Conservation (phyloP, 1,139 yeast genomes). For the Pichia kudriavzevii region DNA sequence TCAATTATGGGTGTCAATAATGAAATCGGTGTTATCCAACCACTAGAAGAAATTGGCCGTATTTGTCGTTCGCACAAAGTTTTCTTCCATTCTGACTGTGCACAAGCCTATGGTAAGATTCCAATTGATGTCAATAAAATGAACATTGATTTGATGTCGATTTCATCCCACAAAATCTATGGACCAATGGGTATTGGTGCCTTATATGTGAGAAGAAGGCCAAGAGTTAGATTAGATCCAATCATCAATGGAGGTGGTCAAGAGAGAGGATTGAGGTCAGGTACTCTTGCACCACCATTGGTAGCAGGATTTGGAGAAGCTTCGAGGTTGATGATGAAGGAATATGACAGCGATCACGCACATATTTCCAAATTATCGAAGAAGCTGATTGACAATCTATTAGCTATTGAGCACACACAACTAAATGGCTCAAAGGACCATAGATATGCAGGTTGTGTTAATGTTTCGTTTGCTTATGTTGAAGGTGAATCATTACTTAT, state of each 20-base stretch:
- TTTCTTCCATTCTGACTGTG: slow-evolving; percentile 97
- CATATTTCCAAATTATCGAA: slow-evolving; percentile 67
- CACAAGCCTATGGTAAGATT: slow-evolving; percentile 95
- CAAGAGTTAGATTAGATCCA: slow-evolving; percentile 95
- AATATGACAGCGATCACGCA: slow-evolving; percentile 62
- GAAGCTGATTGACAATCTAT: slow-evolving; percentile 63
- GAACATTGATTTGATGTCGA: slow-evolving; percentile 89
- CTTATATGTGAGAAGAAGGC: slow-evolving; percentile 90
- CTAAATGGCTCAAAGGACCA: slow-evolving; percentile 75
- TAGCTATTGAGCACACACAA: slow-evolving; percentile 80
- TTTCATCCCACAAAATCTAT: slow-evolving; percentile 92
- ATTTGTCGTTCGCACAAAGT: slow-evolving; percentile 82
- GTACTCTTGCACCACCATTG: slow-evolving; percentile 93
- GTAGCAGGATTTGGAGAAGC: slow-evolving; percentile 98
- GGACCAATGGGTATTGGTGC: slow-evolving; percentile 99
- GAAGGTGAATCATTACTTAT: slow-evolving; percentile 96
- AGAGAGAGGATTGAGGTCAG: slow-evolving; percentile 96
- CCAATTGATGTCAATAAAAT: slow-evolving; percentile 87
- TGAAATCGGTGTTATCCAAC: slow-evolving; percentile 97
- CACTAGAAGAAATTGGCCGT: slow-evolving; percentile 85
- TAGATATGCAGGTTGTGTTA: slow-evolving; percentile 89
- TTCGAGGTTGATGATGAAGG: slow-evolving; percentile 71
- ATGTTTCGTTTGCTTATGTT: slow-evolving; percentile 91
- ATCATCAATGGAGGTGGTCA: slow-evolving; percentile 98
- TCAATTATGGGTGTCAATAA: slow-evolving; percentile 98